A percentile compares a stretch with the other conserved stretches of the same genome.
Evolutionary conservation across 371 early-diverging fungal genomes (phyloP).

Genomic region (Syncephalastrum sp.): DNA sequence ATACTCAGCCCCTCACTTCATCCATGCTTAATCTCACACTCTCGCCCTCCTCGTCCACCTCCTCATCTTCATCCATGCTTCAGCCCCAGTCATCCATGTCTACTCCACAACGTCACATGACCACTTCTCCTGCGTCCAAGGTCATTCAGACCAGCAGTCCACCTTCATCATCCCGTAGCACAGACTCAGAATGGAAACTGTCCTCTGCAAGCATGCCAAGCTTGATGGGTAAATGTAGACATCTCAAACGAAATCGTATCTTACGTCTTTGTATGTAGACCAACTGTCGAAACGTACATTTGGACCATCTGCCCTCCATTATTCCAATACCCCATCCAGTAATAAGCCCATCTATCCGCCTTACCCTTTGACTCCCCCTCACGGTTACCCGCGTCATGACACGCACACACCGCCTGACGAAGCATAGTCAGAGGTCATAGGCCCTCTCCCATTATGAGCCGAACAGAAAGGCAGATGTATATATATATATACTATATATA

Average conservation of each 20-base stretch:
- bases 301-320: constrained; percentile 16
- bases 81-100: constrained; percentile 23
- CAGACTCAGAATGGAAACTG: constrained; percentile 20
- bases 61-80: constrained; percentile 21
- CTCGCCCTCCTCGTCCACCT: constrained; percentile 35
- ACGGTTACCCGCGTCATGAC: constrained; percentile 11
- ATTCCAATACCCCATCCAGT: constrained; percentile 1
- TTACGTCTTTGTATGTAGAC: constrained; percentile 6
- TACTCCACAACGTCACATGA: constrained; percentile 18
- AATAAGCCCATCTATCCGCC: constrained; percentile 15
- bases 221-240: constrained; percentile 33
- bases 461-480: too few species aligned
- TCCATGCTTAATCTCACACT: constrained; percentile 45
- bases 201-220: constrained; percentile 33
- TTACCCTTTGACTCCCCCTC: constrained; percentile 29
- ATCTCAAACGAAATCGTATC: not conserved
- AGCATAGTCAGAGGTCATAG: too few species aligned
- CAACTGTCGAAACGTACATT: constrained; percentile 34
- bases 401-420: too few species aligned
- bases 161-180: constrained; percentile 11
- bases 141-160: constrained; percentile 7
- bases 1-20: constrained; percentile 19
- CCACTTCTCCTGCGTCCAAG: too few species aligned
- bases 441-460: too few species aligned
- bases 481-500: too few species aligned